Percentiles rank a stretch among this genome's conserved stretches.
These are phyloP conservation scores for Penicillium dipodomyicola DNA, from an alignment of 495 filamentous ascomycete species.

Conservation along the genomic window DNA sequence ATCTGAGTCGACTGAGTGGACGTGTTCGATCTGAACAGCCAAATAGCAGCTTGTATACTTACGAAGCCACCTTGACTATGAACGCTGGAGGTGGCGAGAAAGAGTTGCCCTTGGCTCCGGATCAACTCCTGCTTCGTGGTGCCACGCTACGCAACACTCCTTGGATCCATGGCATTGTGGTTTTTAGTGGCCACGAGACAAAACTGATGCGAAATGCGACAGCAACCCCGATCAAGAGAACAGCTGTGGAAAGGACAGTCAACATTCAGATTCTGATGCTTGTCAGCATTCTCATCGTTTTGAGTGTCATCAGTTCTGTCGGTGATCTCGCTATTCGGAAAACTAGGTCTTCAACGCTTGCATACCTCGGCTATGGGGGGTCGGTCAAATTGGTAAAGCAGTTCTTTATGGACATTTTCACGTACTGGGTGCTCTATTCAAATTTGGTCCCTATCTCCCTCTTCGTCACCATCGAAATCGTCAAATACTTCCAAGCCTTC, in stretches of 20 bases:
- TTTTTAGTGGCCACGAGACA: slow-evolving; percentile 98
- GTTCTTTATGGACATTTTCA: slow-evolving; percentile 94
- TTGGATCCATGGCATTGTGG: slow-evolving; percentile 95
- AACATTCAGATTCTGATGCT: slow-evolving; percentile 92
- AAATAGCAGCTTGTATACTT: slow-evolving; percentile 98
- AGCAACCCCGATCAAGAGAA: slow-evolving; percentile 95
- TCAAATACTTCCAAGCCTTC: slow-evolving; percentile 97
- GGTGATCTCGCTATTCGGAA: slow-evolving; percentile 81
- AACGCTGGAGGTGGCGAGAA: slow-evolving; percentile 93
- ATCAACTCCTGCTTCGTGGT: slow-evolving; percentile 85
- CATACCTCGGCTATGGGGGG: slow-evolving; percentile 66
- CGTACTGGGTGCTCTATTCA: slow-evolving; percentile 98
- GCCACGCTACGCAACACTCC: slow-evolving; percentile 95
- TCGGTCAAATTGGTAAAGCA: slow-evolving; percentile 62
- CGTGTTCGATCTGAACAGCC: slow-evolving; percentile 92
- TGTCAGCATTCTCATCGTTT: slow-evolving; percentile 73
- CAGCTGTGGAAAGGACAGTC: slow-evolving; percentile 87
- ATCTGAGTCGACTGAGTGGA: slow-evolving; percentile 83
- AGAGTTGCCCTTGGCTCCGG: slow-evolving; percentile 77
- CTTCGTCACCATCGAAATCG: slow-evolving; percentile 95
- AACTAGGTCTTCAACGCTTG: slow-evolving; percentile 55
- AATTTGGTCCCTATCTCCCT: slow-evolving; percentile 95
- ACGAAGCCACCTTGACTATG: slow-evolving; percentile 94
- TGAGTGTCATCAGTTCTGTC: slow-evolving; percentile 85
- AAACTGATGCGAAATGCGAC: slow-evolving; percentile 99